Evolutionary conservation across 257 asterid genomes (phyloP).

Genomic region (Gynochthodes officinalis): DNA sequence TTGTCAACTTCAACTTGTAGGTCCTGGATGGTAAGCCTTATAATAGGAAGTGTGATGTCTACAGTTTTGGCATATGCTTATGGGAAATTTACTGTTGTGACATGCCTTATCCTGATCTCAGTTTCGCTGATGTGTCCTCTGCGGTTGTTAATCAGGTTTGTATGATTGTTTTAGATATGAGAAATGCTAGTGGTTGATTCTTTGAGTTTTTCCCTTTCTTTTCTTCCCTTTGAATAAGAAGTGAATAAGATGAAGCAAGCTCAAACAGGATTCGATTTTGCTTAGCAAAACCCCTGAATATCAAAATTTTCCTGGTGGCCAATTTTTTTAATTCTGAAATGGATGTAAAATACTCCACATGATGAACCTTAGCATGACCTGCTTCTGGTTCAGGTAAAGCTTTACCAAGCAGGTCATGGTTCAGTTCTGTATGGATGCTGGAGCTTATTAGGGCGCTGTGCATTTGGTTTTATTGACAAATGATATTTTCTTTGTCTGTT

Average conservation of each 20-base stretch:
- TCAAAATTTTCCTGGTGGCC: too few species aligned
- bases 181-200: neutral
- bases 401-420: too few species aligned
- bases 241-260: neutral
- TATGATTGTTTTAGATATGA: neutral
- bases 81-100: conserved; percentile 65
- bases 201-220: neutral
- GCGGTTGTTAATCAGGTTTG: conserved; percentile 55
- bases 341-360: too few species aligned
- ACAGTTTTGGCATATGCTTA: conserved; percentile 55
- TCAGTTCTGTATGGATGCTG: neutral
- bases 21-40: conserved; percentile 65
- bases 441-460: neutral
- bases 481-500: neutral
- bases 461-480: neutral
- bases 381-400: neutral
- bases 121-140: conserved; percentile 54
- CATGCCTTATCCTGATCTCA: conserved; percentile 50
- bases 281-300: too few species aligned
- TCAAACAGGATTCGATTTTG: neutral
- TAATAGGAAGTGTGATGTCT: conserved; percentile 56
- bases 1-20: conserved; percentile 19
- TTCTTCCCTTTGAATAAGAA: neutral
- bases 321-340: too few species aligned
- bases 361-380: too few species aligned